Evolutionary conservation across 495 filamentous ascomycete species (phyloP).

Genomic region (Astrocystis sublimbata): DNA sequence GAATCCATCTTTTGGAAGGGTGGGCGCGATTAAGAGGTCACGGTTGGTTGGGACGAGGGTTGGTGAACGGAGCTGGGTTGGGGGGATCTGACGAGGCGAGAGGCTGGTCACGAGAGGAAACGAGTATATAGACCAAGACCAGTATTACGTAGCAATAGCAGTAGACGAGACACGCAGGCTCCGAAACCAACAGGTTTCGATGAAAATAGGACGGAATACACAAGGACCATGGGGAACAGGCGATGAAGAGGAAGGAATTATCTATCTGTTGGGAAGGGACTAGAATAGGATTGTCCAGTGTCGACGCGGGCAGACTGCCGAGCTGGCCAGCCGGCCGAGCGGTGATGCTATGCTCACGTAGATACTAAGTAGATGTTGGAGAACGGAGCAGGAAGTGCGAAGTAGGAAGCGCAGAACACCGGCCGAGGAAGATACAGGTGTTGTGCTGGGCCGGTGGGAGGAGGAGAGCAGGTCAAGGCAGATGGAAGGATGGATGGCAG

Average conservation of each 20-base stretch:
- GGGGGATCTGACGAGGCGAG: neutral
- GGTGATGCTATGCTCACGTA: too few species aligned
- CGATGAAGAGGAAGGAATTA: neutral
- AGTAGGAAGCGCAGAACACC: neutral
- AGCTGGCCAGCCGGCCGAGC: constrained; percentile 5
- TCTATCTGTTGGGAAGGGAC: neutral
- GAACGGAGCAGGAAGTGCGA: neutral
- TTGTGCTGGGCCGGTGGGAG: neutral
- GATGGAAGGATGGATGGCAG: constrained; percentile 1
- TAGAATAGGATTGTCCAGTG: neutral
- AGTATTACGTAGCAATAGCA: constrained; percentile 5
- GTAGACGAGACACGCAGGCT: neutral
- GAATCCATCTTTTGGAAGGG: constrained; percentile 38
- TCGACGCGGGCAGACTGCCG: neutral
- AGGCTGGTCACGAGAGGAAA: neutral
- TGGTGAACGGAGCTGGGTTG: neutral
- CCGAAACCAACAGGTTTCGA: neutral
- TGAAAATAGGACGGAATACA: neutral
- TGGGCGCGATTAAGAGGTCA: neutral
- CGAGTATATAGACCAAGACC: neutral
- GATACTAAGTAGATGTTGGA: neutral
- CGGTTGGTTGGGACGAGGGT: neutral
- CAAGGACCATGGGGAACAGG: neutral
- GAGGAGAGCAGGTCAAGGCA: neutral
- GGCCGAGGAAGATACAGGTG: neutral